Evolutionary conservation across 169 alveolate species (phyloP), one percentile per base, ranked within the genome.

Genomic region (Plasmodium cynomolgi): DNA sequence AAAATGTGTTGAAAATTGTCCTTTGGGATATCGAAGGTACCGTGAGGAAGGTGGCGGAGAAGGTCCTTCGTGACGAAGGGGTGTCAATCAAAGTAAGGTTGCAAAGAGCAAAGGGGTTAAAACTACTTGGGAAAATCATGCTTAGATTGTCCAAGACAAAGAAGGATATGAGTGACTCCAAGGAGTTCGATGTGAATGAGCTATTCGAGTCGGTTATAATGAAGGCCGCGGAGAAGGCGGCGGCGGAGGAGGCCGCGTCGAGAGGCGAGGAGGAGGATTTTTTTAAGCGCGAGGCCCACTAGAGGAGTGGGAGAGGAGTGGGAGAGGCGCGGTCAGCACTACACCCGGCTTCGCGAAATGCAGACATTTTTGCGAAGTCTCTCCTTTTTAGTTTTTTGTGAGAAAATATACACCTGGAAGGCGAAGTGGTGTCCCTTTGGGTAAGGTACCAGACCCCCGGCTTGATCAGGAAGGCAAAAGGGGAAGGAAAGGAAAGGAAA

Each of bases 21-120:
- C 75, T 96, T 17, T 96, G 95, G 93, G 97, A 96, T 82, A 95
- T 96, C 9, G 97, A 96, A 88, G n/a, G 81, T 72, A 95, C 97
- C 26, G 96, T 95, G 68, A 84, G 95, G 79, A 68, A 83, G 37
- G 97, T 96, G 39, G 96, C 96, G 8, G 84, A 95, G 29, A 96
- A 96, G 80, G 95, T 93, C 77, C 84, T 96, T 68, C 95, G 95
- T 75, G 97, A 96, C 77, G 93, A 91, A 91, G 91, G 86, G 37
- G 95, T 82, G 0, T 39, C 82, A 37, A 96, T 93, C 33, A 90
- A 93, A 39, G 62, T 81, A 17, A 79, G 97, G 54, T 82, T 96
- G 72, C 88, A 81, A 74, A 81, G 97, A 20, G 97, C 97, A 7
- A 77, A 72, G 77, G 95, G 83, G 15, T 31, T 96, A 71, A 92